These are phyloP conservation scores for Cajanus cajan DNA, from an alignment of 306 rosid genomes.

Conservation along the genomic window DNA sequence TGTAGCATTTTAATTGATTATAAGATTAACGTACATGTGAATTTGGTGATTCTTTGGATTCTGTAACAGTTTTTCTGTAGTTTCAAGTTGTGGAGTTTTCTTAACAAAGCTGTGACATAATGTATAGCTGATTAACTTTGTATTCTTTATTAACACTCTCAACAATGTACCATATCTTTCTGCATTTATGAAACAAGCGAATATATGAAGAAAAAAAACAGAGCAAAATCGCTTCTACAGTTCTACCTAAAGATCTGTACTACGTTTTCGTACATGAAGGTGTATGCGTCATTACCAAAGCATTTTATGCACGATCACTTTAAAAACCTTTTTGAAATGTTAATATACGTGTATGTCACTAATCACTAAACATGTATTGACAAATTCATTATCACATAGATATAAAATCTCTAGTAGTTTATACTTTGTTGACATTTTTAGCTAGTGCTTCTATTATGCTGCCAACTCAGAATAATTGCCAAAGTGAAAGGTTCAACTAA, in stretches of 20 bases:
- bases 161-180: neutral
- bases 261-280: too few relatives aligned
- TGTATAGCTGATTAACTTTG: slow-evolving; percentile 13
- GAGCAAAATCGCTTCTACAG: neutral
- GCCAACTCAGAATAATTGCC: neutral
- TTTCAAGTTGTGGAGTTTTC: slow-evolving; percentile 9
- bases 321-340: neutral
- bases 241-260: too few relatives aligned
- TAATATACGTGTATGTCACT: neutral
- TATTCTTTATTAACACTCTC: slow-evolving; percentile 4
- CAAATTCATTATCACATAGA: neutral
- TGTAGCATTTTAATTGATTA: slow-evolving; percentile 27
- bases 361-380: neutral
- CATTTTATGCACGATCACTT: neutral
- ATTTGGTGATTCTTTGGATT: too few relatives aligned
- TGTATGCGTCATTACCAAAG: neutral
- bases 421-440: neutral
- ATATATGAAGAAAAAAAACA: neutral
- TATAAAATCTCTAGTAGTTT: neutral
- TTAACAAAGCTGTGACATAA: neutral
- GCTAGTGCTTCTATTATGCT: neutral
- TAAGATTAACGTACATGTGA: neutral
- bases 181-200: neutral
- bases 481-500: neutral
- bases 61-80: slow-evolving; percentile 28